Evolutionary conservation across 345 rosid species (phyloP), one percentile per base, ranked within the genome.

Genomic region (Gossypium herbaceum): DNA sequence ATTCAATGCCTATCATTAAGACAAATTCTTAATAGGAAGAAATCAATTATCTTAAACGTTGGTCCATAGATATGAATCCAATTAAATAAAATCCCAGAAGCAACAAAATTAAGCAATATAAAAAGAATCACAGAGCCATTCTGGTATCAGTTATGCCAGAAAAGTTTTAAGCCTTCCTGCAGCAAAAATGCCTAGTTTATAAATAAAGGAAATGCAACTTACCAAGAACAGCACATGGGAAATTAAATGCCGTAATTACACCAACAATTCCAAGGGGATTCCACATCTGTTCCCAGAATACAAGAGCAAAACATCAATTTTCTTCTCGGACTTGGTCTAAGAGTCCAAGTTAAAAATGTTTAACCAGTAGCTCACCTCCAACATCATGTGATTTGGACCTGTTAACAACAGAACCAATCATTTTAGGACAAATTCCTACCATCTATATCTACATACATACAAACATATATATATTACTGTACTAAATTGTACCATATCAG

Each of bases 201-300:
- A 68, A 72, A 75, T 24, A 34, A 75, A 72, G 63, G 72, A 20
- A 69, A 69, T 29, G 69, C 25, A 54, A 76, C 91, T 91, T 78
- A 96, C 98, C 98, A 74, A 96, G 97, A 81, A 93, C 99, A 56
- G 98, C 98, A 82, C 97, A 93, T 9, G 97, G 99, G 73, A 96
- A 93, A 84, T 96, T 91, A 80, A 92, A 96, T 34, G 99, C 97
- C 34, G 99, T 96, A 71, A 96, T 96, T 22, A 96, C 99, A 74
- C 98, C 99, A 51, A 93, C 98, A 60, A 96, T 81, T 73, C 98
- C 98, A 62, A 93, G 91, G 78, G 99, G 99, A 86, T 93, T 96
- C 98, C 98, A 96, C 82, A 82, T 93, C 99, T 95, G 89, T 67
- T 13, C 72, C 77, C 45, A 75, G 64, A 77, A 66, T 16, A 77